Percentiles rank a stretch among this genome's conserved stretches.
Evolutionary conservation across 1,139 yeast genomes (phyloP).

Genomic region (Hyphopichia fennica): DNA sequence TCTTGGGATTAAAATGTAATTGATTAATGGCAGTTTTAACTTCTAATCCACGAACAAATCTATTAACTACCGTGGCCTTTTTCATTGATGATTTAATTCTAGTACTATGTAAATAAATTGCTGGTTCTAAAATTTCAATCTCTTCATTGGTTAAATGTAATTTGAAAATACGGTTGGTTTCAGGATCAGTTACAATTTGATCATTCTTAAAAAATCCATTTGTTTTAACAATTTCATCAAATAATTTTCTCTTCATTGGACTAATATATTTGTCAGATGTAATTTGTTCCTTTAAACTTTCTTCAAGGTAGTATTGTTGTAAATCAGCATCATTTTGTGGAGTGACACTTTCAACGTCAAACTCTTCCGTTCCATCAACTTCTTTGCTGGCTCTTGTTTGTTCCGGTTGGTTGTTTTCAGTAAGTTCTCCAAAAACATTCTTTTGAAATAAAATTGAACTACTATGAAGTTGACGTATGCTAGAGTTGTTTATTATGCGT

Average conservation of each 20-base stretch:
- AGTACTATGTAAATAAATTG: constrained; percentile 72
- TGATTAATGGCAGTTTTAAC: constrained; percentile 86
- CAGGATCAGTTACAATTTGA: constrained; percentile 48
- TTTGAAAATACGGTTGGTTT: constrained; percentile 49
- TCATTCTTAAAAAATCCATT: constrained; percentile 78
- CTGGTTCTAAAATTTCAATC: constrained; percentile 79
- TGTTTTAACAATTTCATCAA: constrained; percentile 55
- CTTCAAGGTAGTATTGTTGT: constrained; percentile 32
- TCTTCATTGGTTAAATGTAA: constrained; percentile 62
- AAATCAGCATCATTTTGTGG: constrained; percentile 36
- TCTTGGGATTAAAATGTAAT: constrained; percentile 83
- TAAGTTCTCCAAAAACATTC: constrained; percentile 28
- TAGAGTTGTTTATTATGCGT: background rate
- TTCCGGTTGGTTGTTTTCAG: constrained; percentile 8
- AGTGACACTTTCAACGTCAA: constrained; percentile 14
- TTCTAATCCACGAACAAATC: constrained; percentile 70
- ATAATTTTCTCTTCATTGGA: constrained; percentile 72
- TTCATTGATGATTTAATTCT: constrained; percentile 84
- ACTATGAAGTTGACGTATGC: background rate
- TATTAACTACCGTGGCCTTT: constrained; percentile 78
- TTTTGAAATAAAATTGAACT: background rate
- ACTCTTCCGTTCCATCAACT: constrained; percentile 10
- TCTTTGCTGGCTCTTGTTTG: constrained; percentile 10
- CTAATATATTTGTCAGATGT: constrained; percentile 47
- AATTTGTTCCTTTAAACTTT: constrained; percentile 29